Conservation (phyloP, 371 early-diverging fungal species). For the Actinomucor elegans region DNA sequence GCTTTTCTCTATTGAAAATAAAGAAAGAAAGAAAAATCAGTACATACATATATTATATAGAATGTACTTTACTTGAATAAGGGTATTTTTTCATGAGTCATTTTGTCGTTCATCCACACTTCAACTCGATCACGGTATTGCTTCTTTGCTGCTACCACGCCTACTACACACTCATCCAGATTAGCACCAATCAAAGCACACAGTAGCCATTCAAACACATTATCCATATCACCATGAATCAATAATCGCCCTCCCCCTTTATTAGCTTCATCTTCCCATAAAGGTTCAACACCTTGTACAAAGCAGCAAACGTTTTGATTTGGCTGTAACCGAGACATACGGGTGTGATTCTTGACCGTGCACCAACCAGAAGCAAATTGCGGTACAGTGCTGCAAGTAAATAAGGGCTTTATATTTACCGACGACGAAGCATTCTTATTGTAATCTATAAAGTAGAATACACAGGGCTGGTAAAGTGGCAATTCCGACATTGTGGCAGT, state of each 20-base stretch:
- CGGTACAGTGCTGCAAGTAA: conserved; percentile 21
- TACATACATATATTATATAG: not conserved
- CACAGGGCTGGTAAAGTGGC: conserved; percentile 24
- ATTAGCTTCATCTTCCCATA: conserved; percentile 64
- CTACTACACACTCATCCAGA: conserved; percentile 31
- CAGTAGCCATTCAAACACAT: conserved; percentile 52
- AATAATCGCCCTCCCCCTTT: conserved; percentile 54
- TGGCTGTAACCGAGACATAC: conserved; percentile 40
- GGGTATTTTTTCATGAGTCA: conserved; percentile 17
- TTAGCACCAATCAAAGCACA: conserved; percentile 55
- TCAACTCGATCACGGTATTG: conserved; percentile 58
- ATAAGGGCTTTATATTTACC: not conserved
- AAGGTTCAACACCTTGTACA: conserved; percentile 53
- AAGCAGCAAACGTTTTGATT: conserved; percentile 62
- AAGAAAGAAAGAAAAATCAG: not conserved
- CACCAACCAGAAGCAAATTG: conserved; percentile 59
- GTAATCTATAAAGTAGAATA: conserved; percentile 54
- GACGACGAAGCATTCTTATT: no score
- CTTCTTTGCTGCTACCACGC: conserved; percentile 43
- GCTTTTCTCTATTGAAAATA: conserved; percentile 10
- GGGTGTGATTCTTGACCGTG: conserved; percentile 35
- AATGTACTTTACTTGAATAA: conserved; percentile 31
- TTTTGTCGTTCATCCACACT: conserved; percentile 47
- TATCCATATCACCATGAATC: conserved; percentile 27
- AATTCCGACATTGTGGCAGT: conserved; percentile 12